Evolutionary conservation across 1,284 basidiomycete genomes (phyloP).

Genomic region (Heterobasidion parviporum): DNA sequence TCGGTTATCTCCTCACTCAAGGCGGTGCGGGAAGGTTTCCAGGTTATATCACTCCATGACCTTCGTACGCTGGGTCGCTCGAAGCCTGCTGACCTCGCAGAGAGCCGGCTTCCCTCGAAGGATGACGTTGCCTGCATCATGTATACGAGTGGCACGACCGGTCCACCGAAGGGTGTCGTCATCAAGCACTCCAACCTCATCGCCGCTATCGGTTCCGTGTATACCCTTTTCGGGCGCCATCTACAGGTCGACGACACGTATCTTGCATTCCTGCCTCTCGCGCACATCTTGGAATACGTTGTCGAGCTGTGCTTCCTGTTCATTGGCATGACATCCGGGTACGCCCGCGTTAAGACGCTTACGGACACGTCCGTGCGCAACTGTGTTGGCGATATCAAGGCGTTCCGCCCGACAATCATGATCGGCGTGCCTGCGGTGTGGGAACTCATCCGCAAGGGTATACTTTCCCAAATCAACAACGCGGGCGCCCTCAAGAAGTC

Average conservation of each 20-base stretch:
- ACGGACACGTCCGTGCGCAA: slow-evolving; percentile 87
- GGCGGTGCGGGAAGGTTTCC: slow-evolving; percentile 28
- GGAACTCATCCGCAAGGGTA: slow-evolving; percentile 92
- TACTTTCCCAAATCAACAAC: slow-evolving; percentile 69
- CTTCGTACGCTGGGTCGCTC: slow-evolving; percentile 57
- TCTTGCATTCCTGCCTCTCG: slow-evolving; percentile 90
- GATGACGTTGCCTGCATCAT: slow-evolving; percentile 86
- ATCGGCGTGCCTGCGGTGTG: slow-evolving; percentile 90
- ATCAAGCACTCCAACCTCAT: slow-evolving; percentile 86
- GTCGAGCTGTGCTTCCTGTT: slow-evolving; percentile 65
- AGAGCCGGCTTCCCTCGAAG: slow-evolving; percentile 46
- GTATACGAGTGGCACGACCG: slow-evolving; percentile 95
- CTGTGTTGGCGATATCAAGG: slow-evolving; percentile 83
- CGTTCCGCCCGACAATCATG: slow-evolving; percentile 81
- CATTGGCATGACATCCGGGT: slow-evolving; percentile 75
- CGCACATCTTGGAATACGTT: slow-evolving; percentile 87
- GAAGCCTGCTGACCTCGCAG: slow-evolving; percentile 42
- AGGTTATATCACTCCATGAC: slow-evolving; percentile 60
- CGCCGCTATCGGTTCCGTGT: slow-evolving; percentile 77
- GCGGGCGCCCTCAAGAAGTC: slow-evolving; percentile 63
- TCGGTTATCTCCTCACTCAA: slow-evolving; percentile 52
- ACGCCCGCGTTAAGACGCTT: slow-evolving; percentile 93
- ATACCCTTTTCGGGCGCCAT: slow-evolving; percentile 71
- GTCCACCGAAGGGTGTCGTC: slow-evolving; percentile 89
- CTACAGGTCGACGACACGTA: slow-evolving; percentile 63